Conservation (phyloP, 164 flowering plant genomes). For the Platanus orientalis region DNA sequence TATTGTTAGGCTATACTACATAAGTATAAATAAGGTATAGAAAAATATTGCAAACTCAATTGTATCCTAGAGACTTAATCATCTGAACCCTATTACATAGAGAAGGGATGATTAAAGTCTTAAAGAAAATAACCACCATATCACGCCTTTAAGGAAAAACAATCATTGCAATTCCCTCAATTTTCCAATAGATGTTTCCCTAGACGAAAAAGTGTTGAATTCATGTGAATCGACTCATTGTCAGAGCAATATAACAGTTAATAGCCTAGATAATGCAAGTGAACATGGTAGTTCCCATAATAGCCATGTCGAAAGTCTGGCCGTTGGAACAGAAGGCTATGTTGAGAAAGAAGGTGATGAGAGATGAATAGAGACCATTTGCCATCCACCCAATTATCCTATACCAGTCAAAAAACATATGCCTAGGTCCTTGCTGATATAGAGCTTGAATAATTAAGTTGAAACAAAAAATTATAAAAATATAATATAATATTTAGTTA, state of each 20-base stretch:
- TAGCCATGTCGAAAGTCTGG: slow-evolving; percentile 31
- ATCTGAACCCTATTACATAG: no score
- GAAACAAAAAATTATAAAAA: no score
- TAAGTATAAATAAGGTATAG: no score
- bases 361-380: slow-evolving; percentile 43
- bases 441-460: no score
- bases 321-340: slow-evolving; percentile 43
- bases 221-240: slow-evolving; percentile 61
- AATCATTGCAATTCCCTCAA: no score
- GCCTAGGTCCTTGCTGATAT: slow-evolving; percentile 52
- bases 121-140: no score
- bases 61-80: no score
- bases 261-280: slow-evolving; percentile 59
- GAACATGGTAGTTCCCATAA: slow-evolving; percentile 41
- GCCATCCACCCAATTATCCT: slow-evolving; percentile 56
- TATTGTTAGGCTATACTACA: no score
- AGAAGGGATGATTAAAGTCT: no score
- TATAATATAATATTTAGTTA: no score
- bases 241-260: slow-evolving; percentile 57
- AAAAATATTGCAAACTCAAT: no score
- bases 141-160: no score
- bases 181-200: slow-evolving; percentile 66
- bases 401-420: slow-evolving; percentile 42
- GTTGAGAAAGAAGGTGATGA: slow-evolving; percentile 36
- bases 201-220: slow-evolving; percentile 59